phyloP scores from a whole-genome alignment of 2,329 filamentous ascomycete genomes.

The Colletotrichum abscissum region DNA sequence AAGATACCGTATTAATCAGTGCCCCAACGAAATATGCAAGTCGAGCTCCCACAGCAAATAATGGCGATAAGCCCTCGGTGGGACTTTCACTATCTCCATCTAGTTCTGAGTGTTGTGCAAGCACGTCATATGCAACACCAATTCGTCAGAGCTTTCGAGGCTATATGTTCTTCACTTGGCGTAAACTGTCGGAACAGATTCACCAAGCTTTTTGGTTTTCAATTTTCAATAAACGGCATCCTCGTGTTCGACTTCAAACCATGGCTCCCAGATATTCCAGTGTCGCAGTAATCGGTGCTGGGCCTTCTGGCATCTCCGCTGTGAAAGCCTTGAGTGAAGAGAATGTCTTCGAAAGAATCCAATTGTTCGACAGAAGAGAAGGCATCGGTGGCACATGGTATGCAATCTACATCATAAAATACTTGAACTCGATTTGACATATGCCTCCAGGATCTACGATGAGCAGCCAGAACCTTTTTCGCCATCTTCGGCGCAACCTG shows the following conservation, averaged over 20 bases:
- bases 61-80: not conserved
- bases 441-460: constrained; percentile 60
- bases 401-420: constrained; percentile 20
- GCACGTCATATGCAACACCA: constrained; percentile 5
- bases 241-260: too few relatives aligned
- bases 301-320: constrained; percentile 67
- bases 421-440: constrained; percentile 52
- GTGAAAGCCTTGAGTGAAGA: constrained; percentile 69
- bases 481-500: constrained; percentile 53
- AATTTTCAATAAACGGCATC: not conserved
- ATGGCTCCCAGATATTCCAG: constrained; percentile 26
- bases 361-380: constrained; percentile 68
- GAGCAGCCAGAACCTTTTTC: constrained; percentile 49
- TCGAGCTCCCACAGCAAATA: too few relatives aligned
- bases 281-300: constrained; percentile 68
- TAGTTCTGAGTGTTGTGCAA: not conserved
- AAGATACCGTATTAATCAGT: not conserved
- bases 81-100: not conserved
- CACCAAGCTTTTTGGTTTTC: not conserved
- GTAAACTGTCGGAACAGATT: too few relatives aligned
- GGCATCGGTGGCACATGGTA: constrained; percentile 67
- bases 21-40: not conserved
- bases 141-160: not conserved
- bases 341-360: constrained; percentile 63
- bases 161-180: not conserved